Percentiles rank a stretch among this genome's conserved stretches.
phyloP scores from a whole-genome alignment of 2,329 filamentous ascomycete genomes.

The Grosmannia serpens region DNA sequence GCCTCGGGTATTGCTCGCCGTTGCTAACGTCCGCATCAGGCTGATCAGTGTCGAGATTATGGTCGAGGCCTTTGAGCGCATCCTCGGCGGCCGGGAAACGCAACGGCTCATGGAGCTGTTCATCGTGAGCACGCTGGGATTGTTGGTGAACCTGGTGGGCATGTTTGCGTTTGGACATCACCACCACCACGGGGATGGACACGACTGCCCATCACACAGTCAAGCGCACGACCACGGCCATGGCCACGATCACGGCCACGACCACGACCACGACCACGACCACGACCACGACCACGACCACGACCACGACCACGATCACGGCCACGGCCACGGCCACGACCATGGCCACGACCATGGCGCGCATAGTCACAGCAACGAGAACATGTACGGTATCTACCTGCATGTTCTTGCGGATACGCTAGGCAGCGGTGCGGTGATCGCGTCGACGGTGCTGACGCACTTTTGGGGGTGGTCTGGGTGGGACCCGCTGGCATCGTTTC shows the following conservation, averaged over 20 bases:
- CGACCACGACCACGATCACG: constrained; percentile 27
- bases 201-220: constrained; percentile 19
- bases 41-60: constrained; percentile 93
- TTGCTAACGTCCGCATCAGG: constrained; percentile 29
- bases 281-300: constrained; percentile 23
- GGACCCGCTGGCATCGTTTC: constrained; percentile 86
- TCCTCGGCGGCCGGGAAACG: constrained; percentile 74
- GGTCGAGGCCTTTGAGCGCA: constrained; percentile 81
- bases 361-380: constrained; percentile 54
- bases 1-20: background rate
- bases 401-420: constrained; percentile 92
- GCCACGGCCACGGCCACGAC: constrained; percentile 21
- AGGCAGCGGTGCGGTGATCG: constrained; percentile 86
- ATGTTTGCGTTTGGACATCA: constrained; percentile 73
- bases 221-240: constrained; percentile 43
- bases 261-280: constrained; percentile 18
- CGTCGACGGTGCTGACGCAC: constrained; percentile 79
- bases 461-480: constrained; percentile 85
- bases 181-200: constrained; percentile 42
- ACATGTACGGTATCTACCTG: constrained; percentile 94
- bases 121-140: constrained; percentile 73
- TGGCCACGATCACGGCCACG: constrained; percentile 17
- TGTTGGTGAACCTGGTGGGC: constrained; percentile 84
- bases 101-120: constrained; percentile 78
- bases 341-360: constrained; percentile 14